A percentile compares a stretch with the other conserved stretches of the same genome.
phyloP scores from a whole-genome alignment of 176 grass and related monocot species.

The Bothriochloa decipiens region DNA sequence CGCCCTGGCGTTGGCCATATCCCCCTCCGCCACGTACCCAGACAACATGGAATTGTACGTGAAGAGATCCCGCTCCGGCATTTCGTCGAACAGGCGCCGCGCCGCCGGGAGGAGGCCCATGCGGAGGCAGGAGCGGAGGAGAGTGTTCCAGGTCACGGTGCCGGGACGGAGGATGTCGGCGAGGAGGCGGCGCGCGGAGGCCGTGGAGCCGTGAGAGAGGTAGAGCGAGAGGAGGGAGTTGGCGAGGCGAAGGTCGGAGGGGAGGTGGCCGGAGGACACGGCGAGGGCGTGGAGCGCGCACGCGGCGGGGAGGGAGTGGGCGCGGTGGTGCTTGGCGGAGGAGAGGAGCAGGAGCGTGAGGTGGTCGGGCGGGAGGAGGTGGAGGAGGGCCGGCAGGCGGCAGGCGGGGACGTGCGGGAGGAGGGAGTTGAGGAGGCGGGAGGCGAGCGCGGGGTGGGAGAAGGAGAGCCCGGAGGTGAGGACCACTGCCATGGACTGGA shows the following conservation, averaged over 20 bases:
- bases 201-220: slow-evolving; percentile 31
- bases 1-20: slow-evolving; percentile 43
- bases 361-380: slow-evolving; percentile 47
- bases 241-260: slow-evolving; percentile 46
- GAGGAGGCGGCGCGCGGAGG: slow-evolving; percentile 54
- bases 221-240: slow-evolving; percentile 54
- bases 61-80: slow-evolving; percentile 51
- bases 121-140: slow-evolving; percentile 51
- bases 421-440: slow-evolving; percentile 56
- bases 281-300: slow-evolving; percentile 48
- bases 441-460: slow-evolving; percentile 35
- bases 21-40: slow-evolving; percentile 37
- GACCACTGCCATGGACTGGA: slow-evolving; percentile 46
- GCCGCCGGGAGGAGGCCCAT: slow-evolving; percentile 52
- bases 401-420: slow-evolving; percentile 39
- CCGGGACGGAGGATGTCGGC: slow-evolving; percentile 55
- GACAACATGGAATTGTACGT: slow-evolving; percentile 65
- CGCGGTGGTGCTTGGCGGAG: slow-evolving; percentile 4
- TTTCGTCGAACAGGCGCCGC: slow-evolving; percentile 56
- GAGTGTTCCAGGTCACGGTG: slow-evolving; percentile 71
- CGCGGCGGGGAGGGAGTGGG: slow-evolving; percentile 39
- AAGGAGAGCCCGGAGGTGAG: slow-evolving; percentile 45
- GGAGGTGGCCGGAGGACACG: slow-evolving; percentile 48
- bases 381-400: slow-evolving; percentile 42
- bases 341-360: slow-evolving; percentile 56